Evolutionary conservation across 176 grass and related monocot genomes (phyloP).

Genomic region (sorghum (Sorghum bicolor)): DNA sequence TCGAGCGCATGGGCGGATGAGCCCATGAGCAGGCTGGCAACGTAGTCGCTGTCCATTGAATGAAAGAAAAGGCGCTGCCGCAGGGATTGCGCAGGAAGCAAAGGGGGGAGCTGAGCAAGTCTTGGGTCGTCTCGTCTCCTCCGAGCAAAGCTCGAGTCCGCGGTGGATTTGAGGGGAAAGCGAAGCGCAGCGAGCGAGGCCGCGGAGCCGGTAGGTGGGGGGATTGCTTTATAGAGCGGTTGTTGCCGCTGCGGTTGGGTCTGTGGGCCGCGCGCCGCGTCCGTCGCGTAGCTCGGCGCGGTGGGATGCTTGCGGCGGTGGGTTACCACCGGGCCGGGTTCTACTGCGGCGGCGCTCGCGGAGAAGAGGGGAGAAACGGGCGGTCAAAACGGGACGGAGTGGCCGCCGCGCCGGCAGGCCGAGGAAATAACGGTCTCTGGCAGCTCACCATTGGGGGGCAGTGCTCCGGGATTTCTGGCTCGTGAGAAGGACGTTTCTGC

Average conservation of each 20-base stretch:
- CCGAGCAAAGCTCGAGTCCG: not conserved
- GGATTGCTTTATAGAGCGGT: constrained; percentile 36
- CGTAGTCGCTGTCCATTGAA: constrained; percentile 49
- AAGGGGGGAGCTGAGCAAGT: not conserved
- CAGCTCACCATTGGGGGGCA: constrained; percentile 10
- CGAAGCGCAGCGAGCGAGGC: not conserved
- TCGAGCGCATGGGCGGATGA: constrained; percentile 19
- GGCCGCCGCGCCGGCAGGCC: not conserved
- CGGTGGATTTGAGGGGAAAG: constrained; percentile 19
- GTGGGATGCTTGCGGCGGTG: constrained; percentile 29
- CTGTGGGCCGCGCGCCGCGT: not conserved
- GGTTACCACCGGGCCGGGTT: not conserved
- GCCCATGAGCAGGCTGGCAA: constrained; percentile 39
- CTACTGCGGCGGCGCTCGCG: not conserved
- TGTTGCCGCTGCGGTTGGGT: not conserved
- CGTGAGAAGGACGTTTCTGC: not conserved
- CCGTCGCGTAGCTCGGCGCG: constrained; percentile 12
- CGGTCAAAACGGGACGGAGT: constrained; percentile 23
- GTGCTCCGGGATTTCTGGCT: constrained; percentile 19
- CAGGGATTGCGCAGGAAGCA: constrained; percentile 48
- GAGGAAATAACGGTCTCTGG: constrained; percentile 22
- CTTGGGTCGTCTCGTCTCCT: not conserved
- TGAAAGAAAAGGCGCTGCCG: not conserved
- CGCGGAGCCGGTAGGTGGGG: constrained; percentile 17
- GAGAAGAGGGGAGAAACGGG: not conserved